phyloP scores from a whole-genome alignment of 2,329 filamentous ascomycete species.

The Phialemonium atrogriseum region DNA sequence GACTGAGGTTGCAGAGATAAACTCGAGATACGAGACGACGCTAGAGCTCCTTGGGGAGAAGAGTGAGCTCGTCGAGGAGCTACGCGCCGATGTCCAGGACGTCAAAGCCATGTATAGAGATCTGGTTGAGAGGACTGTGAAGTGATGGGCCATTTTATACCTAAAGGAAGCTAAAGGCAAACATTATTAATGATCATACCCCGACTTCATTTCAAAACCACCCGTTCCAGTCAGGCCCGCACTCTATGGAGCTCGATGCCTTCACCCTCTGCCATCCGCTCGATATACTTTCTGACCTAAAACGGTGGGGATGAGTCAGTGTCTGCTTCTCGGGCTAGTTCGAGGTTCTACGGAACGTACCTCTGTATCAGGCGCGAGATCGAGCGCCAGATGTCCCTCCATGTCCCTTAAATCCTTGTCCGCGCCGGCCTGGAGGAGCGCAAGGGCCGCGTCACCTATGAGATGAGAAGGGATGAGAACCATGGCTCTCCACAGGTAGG shows the following conservation, averaged over 20 bases:
- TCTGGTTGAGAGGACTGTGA: constrained; percentile 78
- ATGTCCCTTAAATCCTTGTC: constrained; percentile 69
- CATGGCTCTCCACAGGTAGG: neutral
- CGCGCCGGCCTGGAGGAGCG: constrained; percentile 75
- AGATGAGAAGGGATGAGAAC: too few species aligned
- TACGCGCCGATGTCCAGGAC: constrained; percentile 81
- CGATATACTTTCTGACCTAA: constrained; percentile 67
- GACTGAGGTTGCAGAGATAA: constrained; percentile 57
- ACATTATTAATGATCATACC: too few species aligned
- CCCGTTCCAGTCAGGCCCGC: too few species aligned
- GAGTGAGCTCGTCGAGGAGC: constrained; percentile 88
- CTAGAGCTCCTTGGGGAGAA: constrained; percentile 95
- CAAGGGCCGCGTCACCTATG: constrained; percentile 69
- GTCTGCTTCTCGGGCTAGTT: constrained; percentile 1
- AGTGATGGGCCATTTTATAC: too few species aligned
- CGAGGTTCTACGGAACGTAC: constrained; percentile 34
- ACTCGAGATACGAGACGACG: constrained; percentile 78
- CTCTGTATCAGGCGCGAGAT: constrained; percentile 79
- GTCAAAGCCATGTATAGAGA: constrained; percentile 96
- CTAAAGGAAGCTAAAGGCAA: too few species aligned
- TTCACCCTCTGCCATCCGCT: constrained; percentile 72
- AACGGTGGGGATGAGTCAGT: constrained; percentile 5
- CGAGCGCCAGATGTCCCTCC: constrained; percentile 64
- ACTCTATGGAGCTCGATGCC: constrained; percentile 64
- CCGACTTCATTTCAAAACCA: too few species aligned